phyloP scores from a whole-genome alignment of 1,284 basidiomycete species.

The Ceratobasidium sp. region DNA sequence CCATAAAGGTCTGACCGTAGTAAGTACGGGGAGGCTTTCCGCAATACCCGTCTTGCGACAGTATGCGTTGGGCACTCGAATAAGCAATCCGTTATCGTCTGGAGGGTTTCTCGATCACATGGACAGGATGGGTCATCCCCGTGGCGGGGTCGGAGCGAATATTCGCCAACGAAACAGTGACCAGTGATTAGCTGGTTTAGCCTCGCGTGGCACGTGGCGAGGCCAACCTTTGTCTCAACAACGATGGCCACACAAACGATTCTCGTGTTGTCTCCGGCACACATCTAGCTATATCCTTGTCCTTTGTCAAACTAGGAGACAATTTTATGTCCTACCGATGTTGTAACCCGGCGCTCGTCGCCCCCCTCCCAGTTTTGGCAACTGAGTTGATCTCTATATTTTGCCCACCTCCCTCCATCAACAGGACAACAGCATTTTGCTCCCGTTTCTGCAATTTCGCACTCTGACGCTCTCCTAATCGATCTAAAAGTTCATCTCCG shows the following conservation, averaged over 20 bases:
- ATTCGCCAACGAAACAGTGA: no score
- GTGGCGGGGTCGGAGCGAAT: no score
- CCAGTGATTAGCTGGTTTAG: no score
- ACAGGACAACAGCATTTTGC: constrained; percentile 12
- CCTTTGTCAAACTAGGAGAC: constrained; percentile 10
- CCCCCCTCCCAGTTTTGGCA: neutral
- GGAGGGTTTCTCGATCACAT: no score
- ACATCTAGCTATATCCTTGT: neutral
- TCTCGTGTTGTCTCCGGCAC: neutral
- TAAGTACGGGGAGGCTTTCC: no score
- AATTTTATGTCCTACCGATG: neutral
- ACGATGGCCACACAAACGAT: constrained; percentile 15
- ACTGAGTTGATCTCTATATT: neutral
- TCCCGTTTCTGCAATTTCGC: constrained; percentile 10
- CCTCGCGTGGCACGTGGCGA: constrained; percentile 8
- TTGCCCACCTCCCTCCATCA: neutral
- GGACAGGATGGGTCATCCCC: no score
- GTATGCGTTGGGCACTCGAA: no score
- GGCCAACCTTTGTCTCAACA: constrained; percentile 16
- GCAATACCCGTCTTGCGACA: no score
- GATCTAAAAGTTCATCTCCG: neutral
- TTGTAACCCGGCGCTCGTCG: neutral
- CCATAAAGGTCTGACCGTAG: no score
- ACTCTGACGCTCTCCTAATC: constrained; percentile 21
- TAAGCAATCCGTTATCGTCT: no score